Percentiles rank a stretch among this genome's conserved stretches.
Conservation (phyloP, 768 basidiomycete species). For the Phaffia tasmanica region DNA sequence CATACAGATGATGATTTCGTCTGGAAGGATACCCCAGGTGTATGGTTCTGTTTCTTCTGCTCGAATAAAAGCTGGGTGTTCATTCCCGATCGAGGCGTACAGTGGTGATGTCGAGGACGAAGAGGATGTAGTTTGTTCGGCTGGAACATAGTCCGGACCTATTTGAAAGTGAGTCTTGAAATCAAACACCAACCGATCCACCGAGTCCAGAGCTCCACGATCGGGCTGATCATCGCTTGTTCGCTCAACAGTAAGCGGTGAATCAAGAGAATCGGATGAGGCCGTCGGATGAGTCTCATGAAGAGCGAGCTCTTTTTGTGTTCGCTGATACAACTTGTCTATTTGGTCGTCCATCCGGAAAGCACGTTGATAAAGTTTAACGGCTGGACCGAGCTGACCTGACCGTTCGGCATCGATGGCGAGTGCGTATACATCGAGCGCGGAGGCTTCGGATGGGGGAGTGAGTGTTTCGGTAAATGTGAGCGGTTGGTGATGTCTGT, state of each 20-base stretch:
- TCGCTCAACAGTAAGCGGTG: too few relatives aligned
- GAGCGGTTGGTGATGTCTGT: too few relatives aligned
- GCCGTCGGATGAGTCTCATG: too few relatives aligned
- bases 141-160: conserved; percentile 12
- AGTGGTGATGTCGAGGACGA: background rate
- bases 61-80: background rate
- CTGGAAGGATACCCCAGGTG: background rate
- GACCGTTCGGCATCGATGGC: conserved; percentile 11
- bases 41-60: conserved; percentile 5
- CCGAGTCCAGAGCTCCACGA: too few relatives aligned
- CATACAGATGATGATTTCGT: conserved; percentile 13
- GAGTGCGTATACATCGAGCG: conserved; percentile 1
- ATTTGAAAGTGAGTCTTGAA: conserved; percentile 17
- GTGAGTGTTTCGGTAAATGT: too few relatives aligned
- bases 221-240: too few relatives aligned
- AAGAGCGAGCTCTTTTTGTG: too few relatives aligned
- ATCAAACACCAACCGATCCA: background rate
- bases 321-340: conserved; percentile 3
- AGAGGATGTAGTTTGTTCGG: background rate
- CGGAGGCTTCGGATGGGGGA: background rate
- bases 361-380: conserved; percentile 11
- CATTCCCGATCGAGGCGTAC: conserved; percentile 5
- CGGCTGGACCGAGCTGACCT: conserved; percentile 2
- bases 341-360: conserved; percentile 18
- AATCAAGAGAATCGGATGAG: too few relatives aligned